These are phyloP conservation scores for Hydrangea macrophylla DNA, from an alignment of 148 eudicot species.

Conservation along the genomic window DNA sequence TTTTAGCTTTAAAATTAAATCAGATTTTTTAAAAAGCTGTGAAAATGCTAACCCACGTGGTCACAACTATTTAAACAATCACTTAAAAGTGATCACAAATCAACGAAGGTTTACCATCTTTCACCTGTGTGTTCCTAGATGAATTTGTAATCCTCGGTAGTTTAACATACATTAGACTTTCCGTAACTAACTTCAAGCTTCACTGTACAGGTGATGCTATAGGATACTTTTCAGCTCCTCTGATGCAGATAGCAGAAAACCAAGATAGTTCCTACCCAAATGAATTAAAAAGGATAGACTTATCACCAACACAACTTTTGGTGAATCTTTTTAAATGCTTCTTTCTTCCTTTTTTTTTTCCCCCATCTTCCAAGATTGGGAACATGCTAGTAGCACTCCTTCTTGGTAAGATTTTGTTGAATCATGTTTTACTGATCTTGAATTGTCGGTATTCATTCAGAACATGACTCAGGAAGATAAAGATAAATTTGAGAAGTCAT, in stretches of 20 bases:
- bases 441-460: slow-evolving; percentile 31
- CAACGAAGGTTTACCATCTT: too few species aligned
- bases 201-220: slow-evolving; percentile 59
- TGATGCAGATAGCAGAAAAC: slow-evolving; percentile 48
- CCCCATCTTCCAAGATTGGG: slow-evolving; percentile 4
- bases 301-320: slow-evolving; percentile 50
- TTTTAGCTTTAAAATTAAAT: too few species aligned
- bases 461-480: slow-evolving; percentile 26
- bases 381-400: background rate
- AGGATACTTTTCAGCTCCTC: slow-evolving; percentile 63
- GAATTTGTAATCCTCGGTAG: background rate
- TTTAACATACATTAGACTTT: background rate
- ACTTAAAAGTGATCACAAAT: too few species aligned
- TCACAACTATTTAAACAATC: too few species aligned
- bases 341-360: slow-evolving; percentile 2
- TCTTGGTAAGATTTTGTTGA: background rate
- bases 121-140: background rate
- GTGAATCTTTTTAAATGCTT: slow-evolving; percentile 31
- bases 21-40: too few species aligned
- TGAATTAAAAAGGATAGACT: slow-evolving; percentile 59
- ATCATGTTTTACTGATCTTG: background rate
- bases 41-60: too few species aligned
- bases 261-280: slow-evolving; percentile 25
- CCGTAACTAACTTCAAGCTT: background rate
- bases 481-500: slow-evolving; percentile 18